Base-by-base conservation (phyloP, 2,329 filamentous ascomycete genomes). In the Fusarium devonianum region DNA sequence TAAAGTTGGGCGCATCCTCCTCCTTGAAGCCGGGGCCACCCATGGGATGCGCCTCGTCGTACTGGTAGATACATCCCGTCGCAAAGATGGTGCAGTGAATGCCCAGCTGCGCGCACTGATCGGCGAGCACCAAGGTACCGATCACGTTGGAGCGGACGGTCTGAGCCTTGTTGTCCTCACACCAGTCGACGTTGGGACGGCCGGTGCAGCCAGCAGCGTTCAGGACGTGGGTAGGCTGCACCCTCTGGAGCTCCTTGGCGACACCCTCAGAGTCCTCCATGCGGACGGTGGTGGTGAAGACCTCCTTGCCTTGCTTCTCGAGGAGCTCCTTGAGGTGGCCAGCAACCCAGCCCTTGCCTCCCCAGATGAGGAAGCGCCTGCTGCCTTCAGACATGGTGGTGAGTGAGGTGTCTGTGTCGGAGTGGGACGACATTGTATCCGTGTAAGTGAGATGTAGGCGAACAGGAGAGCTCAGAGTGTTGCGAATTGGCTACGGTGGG, bases 71-170 rank as follows among this genome's bases (percentile, higher is more conserved):
- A 69, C 85, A 88, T 18, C 85, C 85, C 4, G 85, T 88, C 49
- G 84, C 84, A 64, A 86, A 85, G 50, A 86, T 81, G 53, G 84
- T 88, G 65, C 79, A 76, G 68, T 88, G 85, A 43, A 88, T 77
- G 57, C 77, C 78, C 48, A 75, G 76, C 56, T 79, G 71, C 62
- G 74, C 81, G 71, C 85, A 88, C 68, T 74, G 77, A 66, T 88
- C 84, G 23, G 83, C 76, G 62, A 88, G 70, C 67, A 85, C 87
- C 58, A 87, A 66, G 25, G 84, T 82, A 43, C 85, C 85, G 35
- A 87, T 79, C 45, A 84, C 84, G 64, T 89, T 89, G 67, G 81
- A 86, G 50, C 84, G 78, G 66, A 88, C 80, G 6, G 85, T 88
- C 45, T 82, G 80, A 69, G 85, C 80, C 71, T 82, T 86, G 74